Evolutionary conservation across 192 early-diverging fungal genomes (phyloP).

Genomic region (Glomus cerebriforme): DNA sequence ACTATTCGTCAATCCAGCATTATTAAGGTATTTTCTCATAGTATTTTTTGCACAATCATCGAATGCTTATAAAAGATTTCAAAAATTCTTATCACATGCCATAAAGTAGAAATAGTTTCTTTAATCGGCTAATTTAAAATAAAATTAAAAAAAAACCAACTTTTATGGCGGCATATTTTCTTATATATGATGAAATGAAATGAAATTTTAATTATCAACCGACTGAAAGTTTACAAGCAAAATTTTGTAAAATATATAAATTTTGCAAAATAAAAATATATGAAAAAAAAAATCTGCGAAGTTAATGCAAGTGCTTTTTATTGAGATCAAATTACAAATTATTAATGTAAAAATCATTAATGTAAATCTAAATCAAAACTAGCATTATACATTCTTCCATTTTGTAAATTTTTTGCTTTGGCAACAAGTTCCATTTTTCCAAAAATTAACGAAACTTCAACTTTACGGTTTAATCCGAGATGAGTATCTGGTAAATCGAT

Average conservation of each 20-base stretch:
- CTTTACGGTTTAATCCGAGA: not conserved
- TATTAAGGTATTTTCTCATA: conserved; percentile 52
- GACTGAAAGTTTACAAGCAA: too few relatives aligned
- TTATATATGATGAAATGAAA: too few relatives aligned
- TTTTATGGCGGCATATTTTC: too few relatives aligned
- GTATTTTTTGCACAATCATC: conserved; percentile 56
- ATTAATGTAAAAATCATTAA: too few relatives aligned
- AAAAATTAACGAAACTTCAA: conserved; percentile 14
- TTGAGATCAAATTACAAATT: too few relatives aligned
- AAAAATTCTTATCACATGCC: not conserved
- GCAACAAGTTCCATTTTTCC: conserved; percentile 14
- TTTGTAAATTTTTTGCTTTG: conserved; percentile 5
- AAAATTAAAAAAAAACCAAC: too few relatives aligned
- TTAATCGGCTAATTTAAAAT: not conserved
- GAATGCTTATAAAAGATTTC: conserved; percentile 44
- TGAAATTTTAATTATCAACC: too few relatives aligned
- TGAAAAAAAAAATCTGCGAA: too few relatives aligned
- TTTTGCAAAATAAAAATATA: too few relatives aligned
- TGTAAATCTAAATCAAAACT: not conserved
- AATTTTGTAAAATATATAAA: too few relatives aligned
- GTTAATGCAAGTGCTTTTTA: too few relatives aligned
- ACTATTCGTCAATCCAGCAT: conserved; percentile 41
- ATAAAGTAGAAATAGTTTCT: not conserved
- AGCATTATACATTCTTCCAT: not conserved
- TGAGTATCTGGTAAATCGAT: conserved; percentile 1